These are phyloP conservation scores for Paraphoma sp. DNA, from an alignment of 2,329 filamentous ascomycete species.

Conservation along the genomic window DNA sequence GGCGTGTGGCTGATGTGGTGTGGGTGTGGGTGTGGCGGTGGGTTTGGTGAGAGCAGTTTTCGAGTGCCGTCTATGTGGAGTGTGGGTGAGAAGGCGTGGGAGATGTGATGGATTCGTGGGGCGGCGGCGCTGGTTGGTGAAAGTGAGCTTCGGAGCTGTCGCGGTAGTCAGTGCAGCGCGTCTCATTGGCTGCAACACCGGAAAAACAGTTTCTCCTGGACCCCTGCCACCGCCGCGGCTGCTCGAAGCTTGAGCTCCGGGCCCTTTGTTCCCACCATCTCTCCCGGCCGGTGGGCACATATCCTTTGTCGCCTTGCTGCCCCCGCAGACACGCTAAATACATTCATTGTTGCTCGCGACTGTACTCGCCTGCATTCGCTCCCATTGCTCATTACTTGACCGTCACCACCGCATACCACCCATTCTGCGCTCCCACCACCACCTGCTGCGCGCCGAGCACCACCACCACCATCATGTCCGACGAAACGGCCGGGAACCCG, in stretches of 20 bases:
- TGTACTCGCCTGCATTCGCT: neutral
- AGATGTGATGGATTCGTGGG: slow-evolving; percentile 4
- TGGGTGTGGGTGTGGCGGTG: neutral
- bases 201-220: slow-evolving; percentile 1
- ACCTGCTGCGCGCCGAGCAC: neutral
- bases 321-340: neutral
- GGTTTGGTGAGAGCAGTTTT: neutral
- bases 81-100: neutral
- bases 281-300: neutral
- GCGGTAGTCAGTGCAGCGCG: neutral
- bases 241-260: slow-evolving; percentile 15
- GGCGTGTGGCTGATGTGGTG: slow-evolving; percentile 7
- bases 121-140: too few relatives aligned
- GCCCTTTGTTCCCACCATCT: slow-evolving; percentile 1
- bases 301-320: neutral
- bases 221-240: neutral
- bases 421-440: neutral
- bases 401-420: neutral
- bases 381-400: neutral
- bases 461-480: too few relatives aligned
- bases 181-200: neutral
- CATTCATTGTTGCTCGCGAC: neutral
- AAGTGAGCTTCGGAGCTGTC: too few relatives aligned
- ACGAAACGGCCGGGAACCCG: too few relatives aligned
- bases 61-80: too few relatives aligned